phyloP scores from a whole-genome alignment of 2,329 filamentous ascomycete species.

The Aspergillus eucalypticola region DNA sequence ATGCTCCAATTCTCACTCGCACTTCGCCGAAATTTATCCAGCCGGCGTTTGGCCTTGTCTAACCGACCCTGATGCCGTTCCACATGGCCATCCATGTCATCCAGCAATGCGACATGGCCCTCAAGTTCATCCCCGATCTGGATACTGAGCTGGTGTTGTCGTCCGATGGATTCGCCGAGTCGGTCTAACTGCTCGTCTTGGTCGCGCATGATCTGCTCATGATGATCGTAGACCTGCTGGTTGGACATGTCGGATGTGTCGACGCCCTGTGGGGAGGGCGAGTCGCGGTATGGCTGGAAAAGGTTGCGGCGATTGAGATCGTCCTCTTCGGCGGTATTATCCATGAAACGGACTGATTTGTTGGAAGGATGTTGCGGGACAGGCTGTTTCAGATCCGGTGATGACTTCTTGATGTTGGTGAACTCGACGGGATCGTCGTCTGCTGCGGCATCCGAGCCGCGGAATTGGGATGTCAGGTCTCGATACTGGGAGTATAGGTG shows the following conservation, averaged over 20 bases:
- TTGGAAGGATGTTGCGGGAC: slow-evolving; percentile 48
- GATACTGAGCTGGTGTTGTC: slow-evolving; percentile 89
- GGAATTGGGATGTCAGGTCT: slow-evolving; percentile 78
- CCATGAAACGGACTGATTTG: slow-evolving; percentile 86
- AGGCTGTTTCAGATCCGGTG: slow-evolving; percentile 46
- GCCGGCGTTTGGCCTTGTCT: slow-evolving; percentile 69
- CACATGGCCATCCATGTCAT: slow-evolving; percentile 81
- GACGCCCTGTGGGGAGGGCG: slow-evolving; percentile 48
- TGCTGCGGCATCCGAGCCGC: slow-evolving; percentile 55
- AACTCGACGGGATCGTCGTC: slow-evolving; percentile 52
- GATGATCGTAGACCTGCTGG: slow-evolving; percentile 82
- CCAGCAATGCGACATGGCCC: slow-evolving; percentile 81
- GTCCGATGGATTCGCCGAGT: slow-evolving; percentile 79
- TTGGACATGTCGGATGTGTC: slow-evolving; percentile 68
- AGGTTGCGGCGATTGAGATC: slow-evolving; percentile 58
- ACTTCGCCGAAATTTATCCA: slow-evolving; percentile 71
- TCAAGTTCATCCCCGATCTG: slow-evolving; percentile 97
- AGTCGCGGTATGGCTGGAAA: slow-evolving; percentile 62
- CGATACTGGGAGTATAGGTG: slow-evolving; percentile 72
- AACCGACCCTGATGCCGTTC: slow-evolving; percentile 78
- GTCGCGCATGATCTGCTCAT: slow-evolving; percentile 75
- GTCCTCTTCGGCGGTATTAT: slow-evolving; percentile 59
- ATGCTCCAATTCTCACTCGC: slow-evolving; percentile 87
- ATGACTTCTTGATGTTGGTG: slow-evolving; percentile 56
- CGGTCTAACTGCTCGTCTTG: slow-evolving; percentile 93